Evolutionary conservation across 257 asterid species (phyloP), one percentile per base, ranked within the genome.

Genomic region (Euphrasia confusa): DNA sequence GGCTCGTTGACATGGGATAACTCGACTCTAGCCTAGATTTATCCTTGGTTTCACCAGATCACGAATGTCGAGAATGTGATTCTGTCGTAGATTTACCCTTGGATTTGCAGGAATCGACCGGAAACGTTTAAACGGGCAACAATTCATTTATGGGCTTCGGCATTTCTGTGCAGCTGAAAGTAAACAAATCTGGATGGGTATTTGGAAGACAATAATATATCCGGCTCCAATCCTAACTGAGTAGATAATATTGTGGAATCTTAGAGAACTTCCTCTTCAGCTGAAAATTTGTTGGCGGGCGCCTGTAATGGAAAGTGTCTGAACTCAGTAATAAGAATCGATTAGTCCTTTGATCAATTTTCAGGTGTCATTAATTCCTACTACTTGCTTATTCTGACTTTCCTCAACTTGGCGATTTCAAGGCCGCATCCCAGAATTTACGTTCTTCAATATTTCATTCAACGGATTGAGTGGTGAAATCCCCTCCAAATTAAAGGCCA

Each of bases 371-470:
- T 70, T 48, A n/a, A n/a, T n/a, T n/a, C 73, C 76, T 9, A 40
- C 11, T 75, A 62, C 4, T 18, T 75, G 24, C 42, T 28, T 15
- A 28, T 9, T 13, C 3, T 61, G 33, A 13, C 11, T 7, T 1
- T 2, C 30, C 67, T 75, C 42, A 60, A 72, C 1, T 47, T 74
- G 17, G 68, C 75, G 30, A 7, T 63, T 75, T 28, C 52, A 45
- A 28, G 71, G 71, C 15, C n/a, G 64, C 32, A 75, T 75, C 50
- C 73, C 79, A 0, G 57, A 37, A 54, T 66, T 75, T 35, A 40
- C 64, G 5, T 70, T 18, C 50, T 61, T 66, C 15, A 59, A 75
- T 66, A 70, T 75, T 49, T 75, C 79, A 14, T 75, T 55, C 65
- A 75, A 74, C 24, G 47, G 44, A 5, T 61, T 74, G 50, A 48